Conservation (phyloP, 768 basidiomycete genomes). For the Phlebiopsis gigantea region DNA sequence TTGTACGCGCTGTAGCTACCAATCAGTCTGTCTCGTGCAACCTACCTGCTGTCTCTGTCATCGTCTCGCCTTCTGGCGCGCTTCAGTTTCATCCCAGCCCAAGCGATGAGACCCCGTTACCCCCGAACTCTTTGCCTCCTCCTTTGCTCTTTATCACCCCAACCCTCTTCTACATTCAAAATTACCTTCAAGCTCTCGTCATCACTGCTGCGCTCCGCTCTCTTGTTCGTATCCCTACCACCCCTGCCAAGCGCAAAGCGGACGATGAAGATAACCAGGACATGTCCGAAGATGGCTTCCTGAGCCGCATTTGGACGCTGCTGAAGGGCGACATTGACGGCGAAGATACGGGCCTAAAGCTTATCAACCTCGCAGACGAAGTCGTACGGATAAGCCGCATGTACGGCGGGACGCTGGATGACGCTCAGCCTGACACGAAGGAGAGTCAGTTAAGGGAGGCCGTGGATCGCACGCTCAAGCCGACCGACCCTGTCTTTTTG, state of each 20-base stretch:
- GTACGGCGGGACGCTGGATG: not conserved
- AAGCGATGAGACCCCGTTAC: not conserved
- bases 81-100: not conserved
- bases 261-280: not conserved
- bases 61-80: not conserved
- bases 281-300: constrained; percentile 30
- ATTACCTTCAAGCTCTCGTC: constrained; percentile 65
- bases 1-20: constrained; percentile 21
- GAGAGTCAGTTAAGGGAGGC: constrained; percentile 51
- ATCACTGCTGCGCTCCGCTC: constrained; percentile 57
- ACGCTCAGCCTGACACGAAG: constrained; percentile 24
- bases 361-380: constrained; percentile 70
- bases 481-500: constrained; percentile 60
- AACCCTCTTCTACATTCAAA: constrained; percentile 53
- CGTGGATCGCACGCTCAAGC: constrained; percentile 57
- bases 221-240: constrained; percentile 41
- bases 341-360: constrained; percentile 40
- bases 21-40: constrained; percentile 21
- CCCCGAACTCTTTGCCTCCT: constrained; percentile 51
- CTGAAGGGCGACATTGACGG: constrained; percentile 51
- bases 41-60: constrained; percentile 16
- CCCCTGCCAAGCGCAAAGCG: not conserved
- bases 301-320: constrained; percentile 59
- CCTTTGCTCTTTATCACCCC: constrained; percentile 59
- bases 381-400: constrained; percentile 44